Base-by-base conservation (phyloP, 805 yeast species). In the Kazachstania kunashirensis region DNA sequence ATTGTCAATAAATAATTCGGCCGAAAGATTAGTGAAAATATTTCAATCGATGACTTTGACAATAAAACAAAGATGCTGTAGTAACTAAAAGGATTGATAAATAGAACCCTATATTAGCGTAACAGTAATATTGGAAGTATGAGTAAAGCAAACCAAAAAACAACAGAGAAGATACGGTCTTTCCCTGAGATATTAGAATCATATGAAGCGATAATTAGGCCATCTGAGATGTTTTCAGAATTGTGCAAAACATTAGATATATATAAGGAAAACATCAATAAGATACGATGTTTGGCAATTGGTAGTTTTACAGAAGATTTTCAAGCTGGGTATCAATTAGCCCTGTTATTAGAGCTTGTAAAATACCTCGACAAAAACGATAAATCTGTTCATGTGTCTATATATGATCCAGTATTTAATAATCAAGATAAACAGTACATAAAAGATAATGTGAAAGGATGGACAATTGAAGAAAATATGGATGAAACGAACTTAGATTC, bases 261-360 rank as follows among this genome's bases (percentile, higher is more conserved):
- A 17, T 37, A 37, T 18, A 31, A 28, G 2, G 24, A 8, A 4
- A 13, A 34, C 5, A 43, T 63, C 9, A 42, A 36, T 2, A 46
- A 40, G 19, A 66, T 83, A 42, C 62, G 85, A 46, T 82, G 89
- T 48, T 55, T 83, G 21, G 94, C 89, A 0, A 59, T 83, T 15
- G 94, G 94, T 0, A 66, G 76, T 5, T 81, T 84, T 4, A 55
- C 70, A 11, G 70, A 70, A 6, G 78, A 73, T 37, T 53, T 49
- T n/a, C 70, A 72, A 17, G 80, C 89, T 2, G 58, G 74, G 28
- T 80, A 69, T 52, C 94, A 83, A 55, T 51, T 81, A 8, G 86
- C 85, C 1, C 54, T 75, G 33, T 51, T 81, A 18, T 38, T 61
- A n/a, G 63, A 68, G 14, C 28, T 81, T 2, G 52, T 55, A 0